phyloP scores from a whole-genome alignment of 306 rosid genomes.

The Spatholobus suberectus region DNA sequence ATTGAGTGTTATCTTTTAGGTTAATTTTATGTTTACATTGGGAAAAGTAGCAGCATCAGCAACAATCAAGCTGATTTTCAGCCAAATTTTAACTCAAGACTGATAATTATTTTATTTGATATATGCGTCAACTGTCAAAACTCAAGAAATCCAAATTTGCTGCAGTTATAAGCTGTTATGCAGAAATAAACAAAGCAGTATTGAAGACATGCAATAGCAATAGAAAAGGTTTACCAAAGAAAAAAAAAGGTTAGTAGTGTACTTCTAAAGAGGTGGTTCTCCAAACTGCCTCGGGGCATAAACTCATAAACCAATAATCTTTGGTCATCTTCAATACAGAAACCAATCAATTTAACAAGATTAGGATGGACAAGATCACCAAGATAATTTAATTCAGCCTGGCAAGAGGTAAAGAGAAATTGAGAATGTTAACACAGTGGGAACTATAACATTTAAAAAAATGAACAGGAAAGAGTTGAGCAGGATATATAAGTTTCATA shows the following conservation, averaged over 20 bases:
- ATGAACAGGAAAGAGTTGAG: constrained; percentile 20
- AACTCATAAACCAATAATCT: constrained; percentile 92
- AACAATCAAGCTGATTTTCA: constrained; percentile 24
- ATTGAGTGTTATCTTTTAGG: neutral
- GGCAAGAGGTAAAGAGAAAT: constrained; percentile 40
- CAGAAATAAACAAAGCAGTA: constrained; percentile 28
- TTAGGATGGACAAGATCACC: constrained; percentile 91
- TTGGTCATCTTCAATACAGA: constrained; percentile 94
- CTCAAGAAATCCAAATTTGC: neutral
- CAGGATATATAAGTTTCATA: constrained; percentile 46
- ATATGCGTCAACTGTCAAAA: constrained; percentile 2
- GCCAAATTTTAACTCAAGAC: constrained; percentile 1
- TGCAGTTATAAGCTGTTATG: neutral
- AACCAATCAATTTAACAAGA: constrained; percentile 92
- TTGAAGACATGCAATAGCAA: constrained; percentile 34
- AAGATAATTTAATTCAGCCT: constrained; percentile 95
- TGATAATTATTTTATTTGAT: neutral
- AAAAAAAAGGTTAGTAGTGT: constrained; percentile 48
- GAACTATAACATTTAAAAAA: constrained; percentile 11
- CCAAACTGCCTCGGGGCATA: constrained; percentile 99
- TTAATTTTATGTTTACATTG: neutral
- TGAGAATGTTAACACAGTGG: constrained; percentile 29
- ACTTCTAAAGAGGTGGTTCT: constrained; percentile 99
- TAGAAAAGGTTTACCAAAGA: constrained; percentile 36
- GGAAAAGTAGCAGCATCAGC: constrained; percentile 2